Evolutionary conservation across 306 rosid species (phyloP), one percentile per base, ranked within the genome.

Genomic region (Psophocarpus tetragonolobus): DNA sequence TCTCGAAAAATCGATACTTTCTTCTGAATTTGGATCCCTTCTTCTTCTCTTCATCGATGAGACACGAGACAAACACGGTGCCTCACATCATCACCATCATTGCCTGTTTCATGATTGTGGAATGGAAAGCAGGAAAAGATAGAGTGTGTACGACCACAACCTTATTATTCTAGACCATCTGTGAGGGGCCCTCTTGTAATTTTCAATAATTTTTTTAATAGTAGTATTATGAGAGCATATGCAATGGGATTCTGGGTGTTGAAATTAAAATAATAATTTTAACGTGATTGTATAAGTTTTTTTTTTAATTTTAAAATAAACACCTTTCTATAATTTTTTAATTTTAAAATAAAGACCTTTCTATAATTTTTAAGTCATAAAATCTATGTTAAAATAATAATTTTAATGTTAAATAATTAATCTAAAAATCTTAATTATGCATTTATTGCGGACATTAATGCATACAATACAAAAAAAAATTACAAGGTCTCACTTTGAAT

Each of bases 11-110:
- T 35, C 65, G 33, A 23, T 36, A n/a, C 54, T 81, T 78, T 75
- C 44, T 50, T 76, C 71, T 33, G 69, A 42, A 24, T 75, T 45
- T 36, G 62, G 8, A 63, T 74, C 39, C 26, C 68, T 57, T 77
- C 15, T 81, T 47, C 73, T 75, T 81, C 69, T 14, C 93, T 42
- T 87, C 91, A 87, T 92, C 38, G 87, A 87, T 68, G 41, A 14
- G 54, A n/a, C 38, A 62, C 75, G 71, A 85, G 84, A 69, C 30
- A 61, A 65, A 79, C 67, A 70, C 75, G 78, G 75, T n/a, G 51
- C 57, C 67, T 75, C 88, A 78, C 82, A 81, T 84, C 88, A 80
- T 80, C 77, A 80, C 78, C 77, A 54, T 83, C 78, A 45, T 78
- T 30, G 10, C 33, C 64, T 63, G 30, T 54, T 38, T 36, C 76